Evolutionary conservation across 148 eudicot species (phyloP), one percentile per base, ranked within the genome.

Genomic region (Spergularia marina): DNA sequence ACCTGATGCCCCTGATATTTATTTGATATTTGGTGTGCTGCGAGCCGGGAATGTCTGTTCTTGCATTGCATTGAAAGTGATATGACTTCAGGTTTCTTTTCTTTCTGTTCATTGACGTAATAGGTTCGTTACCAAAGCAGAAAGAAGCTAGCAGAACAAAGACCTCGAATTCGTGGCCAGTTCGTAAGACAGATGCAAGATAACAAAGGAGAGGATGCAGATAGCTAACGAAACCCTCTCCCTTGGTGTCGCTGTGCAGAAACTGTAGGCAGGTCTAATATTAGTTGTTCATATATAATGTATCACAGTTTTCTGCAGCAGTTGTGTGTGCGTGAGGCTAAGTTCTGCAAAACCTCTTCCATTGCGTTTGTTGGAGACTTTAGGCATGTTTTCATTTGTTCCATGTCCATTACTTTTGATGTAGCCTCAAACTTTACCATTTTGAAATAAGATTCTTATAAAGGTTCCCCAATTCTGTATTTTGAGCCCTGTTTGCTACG

Each of bases 101-200:
- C 40, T 78, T 44, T 13, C 11, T 18, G 7, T 56, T 41, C 17
- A 51, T 25, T 44, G 52, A 13, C 41, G 17, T 2, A 41, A 12
- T 80, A 91, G 94, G 91, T 91, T 30, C 85, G 94, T 39, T 86
- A 89, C 75, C 90, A 91, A 44, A 91, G 88, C 89, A 83, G 94
- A 82, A 91, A 89, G 86, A 86, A 79, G 77, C 84, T 89, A 56
- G 97, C 97, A 72, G 97, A 91, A 59, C 87, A 91, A 69, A 81
- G 97, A 80, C 97, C 93, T 4, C 93, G 89, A 68, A 84, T 91
- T 17, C 87, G 86, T 47, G 97, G 93, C 62, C 91, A 91, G 55
- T 82, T 89, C 71, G 91, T 86, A 47, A 79, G 83, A 71, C 91
- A 86, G 16, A 78, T 44, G 67, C 77, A 78, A 52, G 86, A 87